Conservation (phyloP, 331 rosid genomes). For the Malus hybrid region DNA sequence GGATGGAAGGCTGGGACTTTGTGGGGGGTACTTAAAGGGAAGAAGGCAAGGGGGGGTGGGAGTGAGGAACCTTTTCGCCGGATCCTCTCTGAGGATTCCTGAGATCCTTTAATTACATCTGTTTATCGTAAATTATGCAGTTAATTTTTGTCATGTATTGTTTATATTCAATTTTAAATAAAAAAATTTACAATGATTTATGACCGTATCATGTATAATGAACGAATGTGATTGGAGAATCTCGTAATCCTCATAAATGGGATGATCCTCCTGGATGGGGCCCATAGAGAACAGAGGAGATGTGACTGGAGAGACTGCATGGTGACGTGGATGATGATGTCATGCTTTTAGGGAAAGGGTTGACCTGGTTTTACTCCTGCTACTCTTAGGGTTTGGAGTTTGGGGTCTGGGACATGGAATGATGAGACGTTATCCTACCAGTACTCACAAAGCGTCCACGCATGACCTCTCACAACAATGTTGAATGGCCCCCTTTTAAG, state of each 20-base stretch:
- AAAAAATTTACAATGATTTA: too few species aligned
- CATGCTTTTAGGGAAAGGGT: slow-evolving; percentile 19
- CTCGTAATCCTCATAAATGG: accelerated
- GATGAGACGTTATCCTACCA: too few species aligned
- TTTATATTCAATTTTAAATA: too few species aligned
- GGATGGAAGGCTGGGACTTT: slow-evolving; percentile 2
- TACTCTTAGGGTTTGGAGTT: not conserved
- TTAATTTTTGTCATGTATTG: accelerated
- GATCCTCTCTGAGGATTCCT: too few species aligned
- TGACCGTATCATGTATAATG: accelerated
- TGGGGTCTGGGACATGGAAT: too few species aligned
- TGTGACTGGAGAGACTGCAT: slow-evolving; percentile 1
- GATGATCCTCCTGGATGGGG: not conserved
- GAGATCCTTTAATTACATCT: accelerated
- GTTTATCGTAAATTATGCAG: accelerated
- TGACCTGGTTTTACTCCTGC: slow-evolving; percentile 26
- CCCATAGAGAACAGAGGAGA: not conserved
- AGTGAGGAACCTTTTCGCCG: too few species aligned
- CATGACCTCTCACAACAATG: too few species aligned
- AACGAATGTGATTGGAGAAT: accelerated
- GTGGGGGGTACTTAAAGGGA: slow-evolving; percentile 27
- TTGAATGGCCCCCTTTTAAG: too few species aligned
- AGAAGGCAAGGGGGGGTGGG: too few species aligned
- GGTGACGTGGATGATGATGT: slow-evolving; percentile 60
- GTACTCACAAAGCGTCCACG: too few species aligned